Evolutionary conservation across 345 rosid species (phyloP).

Genomic region (Dimocarpus longan): DNA sequence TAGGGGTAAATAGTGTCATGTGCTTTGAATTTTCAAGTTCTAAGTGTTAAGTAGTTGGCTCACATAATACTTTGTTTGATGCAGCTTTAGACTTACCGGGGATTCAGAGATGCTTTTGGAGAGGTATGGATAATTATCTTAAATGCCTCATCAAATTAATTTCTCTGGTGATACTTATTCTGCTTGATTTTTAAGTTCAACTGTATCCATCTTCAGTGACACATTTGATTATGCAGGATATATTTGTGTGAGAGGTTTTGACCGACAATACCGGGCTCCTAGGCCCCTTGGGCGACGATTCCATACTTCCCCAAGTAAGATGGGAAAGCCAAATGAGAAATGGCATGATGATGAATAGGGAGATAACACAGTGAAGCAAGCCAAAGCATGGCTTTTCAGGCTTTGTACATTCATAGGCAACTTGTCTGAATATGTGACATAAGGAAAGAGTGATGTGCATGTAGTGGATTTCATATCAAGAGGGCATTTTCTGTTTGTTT

Average conservation of each 20-base stretch:
- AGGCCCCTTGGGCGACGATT: conserved; percentile 38
- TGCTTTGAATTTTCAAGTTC: background rate
- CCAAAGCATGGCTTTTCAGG: background rate
- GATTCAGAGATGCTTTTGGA: conserved; percentile 39
- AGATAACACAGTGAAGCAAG: background rate
- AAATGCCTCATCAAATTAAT: background rate
- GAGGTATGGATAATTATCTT: conserved; percentile 32
- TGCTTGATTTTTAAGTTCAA: background rate
- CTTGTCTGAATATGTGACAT: background rate
- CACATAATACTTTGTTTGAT: background rate
- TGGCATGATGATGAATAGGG: conserved; percentile 3
- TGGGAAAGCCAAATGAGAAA: conserved; percentile 7
- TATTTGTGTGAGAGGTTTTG: conserved; percentile 60
- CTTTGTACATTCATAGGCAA: background rate
- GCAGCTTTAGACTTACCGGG: conserved; percentile 14
- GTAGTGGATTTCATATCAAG: background rate
- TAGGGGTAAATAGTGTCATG: conserved; percentile 29
- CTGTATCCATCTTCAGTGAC: background rate
- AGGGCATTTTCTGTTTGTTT: background rate
- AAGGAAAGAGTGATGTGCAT: background rate
- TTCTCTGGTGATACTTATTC: background rate
- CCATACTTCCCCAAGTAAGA: conserved; percentile 32
- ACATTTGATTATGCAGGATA: conserved; percentile 36
- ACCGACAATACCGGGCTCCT: conserved; percentile 33
- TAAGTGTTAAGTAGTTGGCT: background rate